Evolutionary conservation across 2,329 filamentous ascomycete species (phyloP), one percentile per base, ranked within the genome.

Genomic region (Colletotrichum acutatum): DNA sequence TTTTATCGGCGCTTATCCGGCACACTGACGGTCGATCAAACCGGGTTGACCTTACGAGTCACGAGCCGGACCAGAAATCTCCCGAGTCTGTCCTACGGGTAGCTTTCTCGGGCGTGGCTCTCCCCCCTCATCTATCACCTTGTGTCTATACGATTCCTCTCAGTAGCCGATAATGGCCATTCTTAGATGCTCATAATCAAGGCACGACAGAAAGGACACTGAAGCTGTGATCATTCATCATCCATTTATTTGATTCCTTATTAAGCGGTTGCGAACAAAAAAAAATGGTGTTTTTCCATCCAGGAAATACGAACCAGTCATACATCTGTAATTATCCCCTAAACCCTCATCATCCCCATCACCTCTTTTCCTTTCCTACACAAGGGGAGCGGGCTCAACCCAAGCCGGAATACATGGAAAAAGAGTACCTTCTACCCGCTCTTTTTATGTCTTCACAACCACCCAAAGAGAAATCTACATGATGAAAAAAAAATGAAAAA

Each of bases 241-340:
- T 76, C 74, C 63, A 67, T 75, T 77, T 75, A 76, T 76, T 78
- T 69, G 63, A 73, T 70, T 73, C 69, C 64, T 49, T 72, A 75
- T 81, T 81, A 78, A 74, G 76, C 72, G 67, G 71, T 58, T 66
- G 71, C 56, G 71, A 63, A 71, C 32, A 71, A 19, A 30, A 19
- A 30, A 37, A 60, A 66, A 46, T 24, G 11, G 14, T 83, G 79
- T 49, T 76, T 75, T 78, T 77, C 78, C 82, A 84, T 81, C 80
- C 81, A 83, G 79, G 81, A 83, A 82, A 86, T 87, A 87, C 85
- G 84, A 87, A 80, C 86, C 86, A 87, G 86, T 85, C 85, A 86
- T 86, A 84, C 70, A 69, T 60, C 53, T 72, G 66, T 61, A 65
- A 72, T 70, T 72, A 72, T 64, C 66, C 66, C 53, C 69, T 65